Base-by-base conservation (phyloP, 208 protist genomes). In the Wallacemonas collosoma region DNA sequence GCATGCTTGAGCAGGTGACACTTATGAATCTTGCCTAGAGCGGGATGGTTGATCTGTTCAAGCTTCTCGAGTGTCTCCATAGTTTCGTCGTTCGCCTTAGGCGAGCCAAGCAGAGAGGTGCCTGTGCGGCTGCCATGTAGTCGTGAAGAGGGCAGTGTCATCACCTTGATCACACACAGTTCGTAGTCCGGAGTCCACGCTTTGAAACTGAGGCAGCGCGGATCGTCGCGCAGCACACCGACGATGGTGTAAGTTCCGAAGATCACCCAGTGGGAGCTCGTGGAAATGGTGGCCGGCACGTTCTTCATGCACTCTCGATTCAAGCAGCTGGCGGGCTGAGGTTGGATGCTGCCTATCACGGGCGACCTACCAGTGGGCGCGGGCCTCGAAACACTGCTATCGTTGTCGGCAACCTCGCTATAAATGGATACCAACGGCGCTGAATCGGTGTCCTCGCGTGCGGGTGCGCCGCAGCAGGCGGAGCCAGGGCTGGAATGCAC, bases 141-240 rank as follows among this genome's bases (percentile, higher is more conserved):
- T 8, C 17, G 57, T 8, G 36, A n/a, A 8, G 57, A 5, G 12
- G 36, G 57, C 57, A 63, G 36, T 7, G 36, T 45, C 57, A 63
- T n/a, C 8, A 63, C 0, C 39, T 63, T 63, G 5, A 63, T 11
- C 11, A n/a, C 57, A 12, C 57, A 44, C 17, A 44, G 39, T 4
- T 63, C 57, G 5, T 1, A 63, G 36, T 63, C 36, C 8, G 5
- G 36, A 4, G 17, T 40, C 9, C 1, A 7, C 5, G 57, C 57
- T 44, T 63, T 63, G 39, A 63, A 40, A 17, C 2, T 63, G 9
- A 44, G 6, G 6, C 36, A 7, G 7, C 7, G 39, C 11, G 9
- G 36, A 12, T 63, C 36, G 57, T 63, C 57, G 11, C 57, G 57
- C 57, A 63, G 57, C 17, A 44, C n/a, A 4, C 39, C 57, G 57